Evolutionary conservation across 2,329 filamentous ascomycete species (phyloP), one percentile per base, ranked within the genome.

Genomic region (Cercospora citrullina): DNA sequence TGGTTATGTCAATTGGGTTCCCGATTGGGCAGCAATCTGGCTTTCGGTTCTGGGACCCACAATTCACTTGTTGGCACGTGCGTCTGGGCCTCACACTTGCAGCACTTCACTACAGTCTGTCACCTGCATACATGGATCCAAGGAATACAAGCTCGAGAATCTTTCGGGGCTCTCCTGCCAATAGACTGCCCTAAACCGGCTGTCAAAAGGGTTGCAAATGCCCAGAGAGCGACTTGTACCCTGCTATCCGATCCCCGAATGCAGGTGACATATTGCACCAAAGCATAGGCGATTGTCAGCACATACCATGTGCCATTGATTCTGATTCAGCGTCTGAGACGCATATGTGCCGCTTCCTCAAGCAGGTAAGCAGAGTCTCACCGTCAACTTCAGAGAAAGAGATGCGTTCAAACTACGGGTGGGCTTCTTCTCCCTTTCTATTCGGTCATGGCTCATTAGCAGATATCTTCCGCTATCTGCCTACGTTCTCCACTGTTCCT

Each of bases 401-500:
- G 14, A n/a, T 39, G 36, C 36, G 0, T 7, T 39, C 5, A n/a
- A 39, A 39, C 31, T 39, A n/a, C 36, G 16, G 36, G 6, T 39
- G 36, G 14, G 36, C 5, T 33, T 4, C 2, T 33, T 33, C 31
- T 33, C 31, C 31, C 31, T 33, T 33, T 33, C 31, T 14, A 14
- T 39, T 51, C 10, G n/a, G 42, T 21, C 42, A 48, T 48, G 18
- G 45, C 21, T 51, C 18, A 10, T 48, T 51, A 39, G 16, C 48
- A 23, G 7, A 4, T 28, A 14, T 16, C 1, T 53, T 14, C 48
- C 10, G 5, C 60, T 64, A 73, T 36, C 48, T 66, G 42, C 64
- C 67, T 12, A 70, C 65, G 6, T 64, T 65, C 59, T 72, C 94
- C 73, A 98, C 80, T 71, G 97, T 81, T 1, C 95, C 95, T 42